Conservation (phyloP, 73 alveolate genomes). For the Effrenium voratum region DNA sequence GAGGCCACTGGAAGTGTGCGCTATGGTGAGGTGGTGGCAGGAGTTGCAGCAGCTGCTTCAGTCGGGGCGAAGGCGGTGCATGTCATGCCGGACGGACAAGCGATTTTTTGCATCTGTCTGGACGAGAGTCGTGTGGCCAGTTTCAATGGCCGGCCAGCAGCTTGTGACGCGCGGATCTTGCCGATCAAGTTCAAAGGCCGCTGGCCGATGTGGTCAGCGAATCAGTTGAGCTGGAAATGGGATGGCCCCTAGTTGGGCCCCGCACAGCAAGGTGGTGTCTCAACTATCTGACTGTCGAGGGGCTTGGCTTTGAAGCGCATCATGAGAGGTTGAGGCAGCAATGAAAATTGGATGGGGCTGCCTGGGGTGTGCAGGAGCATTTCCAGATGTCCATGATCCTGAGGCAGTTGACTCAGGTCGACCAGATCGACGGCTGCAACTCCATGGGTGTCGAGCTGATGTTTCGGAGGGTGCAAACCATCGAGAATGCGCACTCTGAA, state of each 20-base stretch:
- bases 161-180: neutral
- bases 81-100: neutral
- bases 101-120: neutral
- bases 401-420: neutral
- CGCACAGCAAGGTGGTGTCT: slow-evolving; percentile 21
- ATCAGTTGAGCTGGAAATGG: neutral
- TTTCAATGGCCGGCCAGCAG: neutral
- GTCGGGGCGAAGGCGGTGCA: neutral
- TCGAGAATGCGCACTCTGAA: neutral
- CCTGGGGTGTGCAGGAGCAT: neutral
- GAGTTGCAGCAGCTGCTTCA: neutral
- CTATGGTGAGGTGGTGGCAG: neutral
- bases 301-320: neutral
- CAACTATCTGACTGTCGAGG: neutral
- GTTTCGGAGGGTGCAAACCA: neutral
- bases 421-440: neutral
- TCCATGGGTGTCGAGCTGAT: neutral
- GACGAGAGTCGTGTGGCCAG: too few species aligned
- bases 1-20: neutral
- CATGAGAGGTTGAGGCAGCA: neutral
- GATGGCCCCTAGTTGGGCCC: neutral
- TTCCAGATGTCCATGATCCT: neutral
- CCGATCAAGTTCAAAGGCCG: neutral
- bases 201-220: neutral
- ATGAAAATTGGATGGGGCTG: neutral